Percentiles rank a stretch among this genome's conserved stretches.
Conservation (phyloP, 2,329 filamentous ascomycete genomes). For the Fusarium caatingaense region DNA sequence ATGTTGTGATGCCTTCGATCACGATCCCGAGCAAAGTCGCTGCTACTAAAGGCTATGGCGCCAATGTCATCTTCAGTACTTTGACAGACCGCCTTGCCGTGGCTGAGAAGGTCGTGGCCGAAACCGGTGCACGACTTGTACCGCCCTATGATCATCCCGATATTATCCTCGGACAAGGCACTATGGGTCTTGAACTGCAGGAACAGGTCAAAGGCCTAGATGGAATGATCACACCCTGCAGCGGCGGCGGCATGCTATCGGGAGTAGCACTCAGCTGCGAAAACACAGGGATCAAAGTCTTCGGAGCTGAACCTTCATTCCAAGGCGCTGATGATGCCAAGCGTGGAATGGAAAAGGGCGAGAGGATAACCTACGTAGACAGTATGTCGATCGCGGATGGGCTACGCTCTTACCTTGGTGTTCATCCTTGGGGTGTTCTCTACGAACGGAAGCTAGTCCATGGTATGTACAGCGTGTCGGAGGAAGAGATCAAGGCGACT, state of each 20-base stretch:
- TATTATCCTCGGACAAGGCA: background rate
- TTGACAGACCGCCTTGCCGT: background rate
- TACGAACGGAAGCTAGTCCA: slow-evolving; percentile 3
- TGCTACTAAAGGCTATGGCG: slow-evolving; percentile 1
- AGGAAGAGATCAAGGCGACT: background rate
- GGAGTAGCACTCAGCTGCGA: slow-evolving; percentile 1
- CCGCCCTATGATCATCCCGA: background rate
- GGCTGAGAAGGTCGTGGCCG: background rate
- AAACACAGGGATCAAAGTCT: background rate
- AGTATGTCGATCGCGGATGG: slow-evolving; percentile 6
- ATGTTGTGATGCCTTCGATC: slow-evolving; percentile 8
- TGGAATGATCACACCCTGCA: background rate
- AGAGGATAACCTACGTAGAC: background rate
- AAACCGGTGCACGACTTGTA: slow-evolving; percentile 2
- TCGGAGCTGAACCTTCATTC: background rate
- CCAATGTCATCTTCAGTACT: slow-evolving; percentile 1
- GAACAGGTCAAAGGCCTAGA: background rate
- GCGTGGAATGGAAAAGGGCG: background rate
- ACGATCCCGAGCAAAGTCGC: slow-evolving; percentile 1
- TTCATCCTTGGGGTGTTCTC: background rate
- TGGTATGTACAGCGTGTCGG: background rate
- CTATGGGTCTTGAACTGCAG: slow-evolving; percentile 1
- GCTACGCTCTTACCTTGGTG: background rate
- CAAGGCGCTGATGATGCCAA: slow-evolving; percentile 10
- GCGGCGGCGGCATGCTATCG: background rate